Evolutionary conservation across 768 basidiomycete species (phyloP), one percentile per base, ranked within the genome.

Genomic region (Tylopilus plumbeoviolaceoides): DNA sequence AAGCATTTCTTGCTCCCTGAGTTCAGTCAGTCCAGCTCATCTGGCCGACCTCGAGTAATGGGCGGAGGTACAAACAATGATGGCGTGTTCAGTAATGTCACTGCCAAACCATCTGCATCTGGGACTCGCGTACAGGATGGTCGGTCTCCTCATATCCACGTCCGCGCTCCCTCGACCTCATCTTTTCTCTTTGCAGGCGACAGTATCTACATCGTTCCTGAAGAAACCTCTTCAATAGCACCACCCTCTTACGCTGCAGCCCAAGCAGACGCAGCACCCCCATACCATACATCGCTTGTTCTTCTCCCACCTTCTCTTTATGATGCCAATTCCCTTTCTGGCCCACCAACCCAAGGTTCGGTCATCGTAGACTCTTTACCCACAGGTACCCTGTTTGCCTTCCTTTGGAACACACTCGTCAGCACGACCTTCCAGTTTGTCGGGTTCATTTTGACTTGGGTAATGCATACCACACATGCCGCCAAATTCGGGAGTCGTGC

Each of bases 211-310:
- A 71, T 85, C 58, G 86, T 88, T 36, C 92, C 93, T 7, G 94
- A 98, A 69, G 88, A 92, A 46, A 71, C 82, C 7, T 81, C 88
- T 60, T 83, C 87, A 52, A 87, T 95, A 53, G 84, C 86, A 0
- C 93, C 95, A 5, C 97, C 97, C 1, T 89, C 95, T 8, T 98
- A 99, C 68, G 86, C 91, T 14, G 78, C 84, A 28, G 97, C 97
- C 10, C 86, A 95, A 65, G 85, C 89, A 15, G 97, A 99, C 70
- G 84, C 92, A n/a, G 94, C 93, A 7, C 97, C 97, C 5, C 90
- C 94, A 1, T 99, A 99, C 71, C 98, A 93, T 84, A 95, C 98
- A 60, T 97, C 92, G 2, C 95, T 92, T 3, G 83, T 98, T n/a
- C 91, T 98, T 66, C 85, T 95, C 7, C 93, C 95, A 9, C 59